Percentiles rank a stretch among this genome's conserved stretches.
Evolutionary conservation across 2,329 filamentous ascomycete species (phyloP).

Genomic region (Rhynchosporium agropyri): DNA sequence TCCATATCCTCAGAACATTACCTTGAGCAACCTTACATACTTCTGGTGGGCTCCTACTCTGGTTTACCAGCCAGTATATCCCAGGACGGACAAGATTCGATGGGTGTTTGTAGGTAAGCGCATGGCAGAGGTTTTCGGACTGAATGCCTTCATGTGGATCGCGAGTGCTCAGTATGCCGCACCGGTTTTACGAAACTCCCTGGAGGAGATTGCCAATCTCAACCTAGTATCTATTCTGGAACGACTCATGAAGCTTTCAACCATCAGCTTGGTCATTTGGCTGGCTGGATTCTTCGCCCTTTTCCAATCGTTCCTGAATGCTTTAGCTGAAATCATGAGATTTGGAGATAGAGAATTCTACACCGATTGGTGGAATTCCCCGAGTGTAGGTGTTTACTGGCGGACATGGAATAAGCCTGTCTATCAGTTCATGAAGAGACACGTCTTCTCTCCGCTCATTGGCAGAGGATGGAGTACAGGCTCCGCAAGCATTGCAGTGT

Average conservation of each 20-base stretch:
- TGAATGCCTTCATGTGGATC: slow-evolving; percentile 93
- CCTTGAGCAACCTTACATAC: slow-evolving; percentile 82
- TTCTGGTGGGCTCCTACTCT: slow-evolving; percentile 98
- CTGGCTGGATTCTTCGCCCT: slow-evolving; percentile 95
- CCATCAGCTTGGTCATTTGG: slow-evolving; percentile 95
- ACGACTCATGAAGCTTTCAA: slow-evolving; percentile 90
- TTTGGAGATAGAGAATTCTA: slow-evolving; percentile 97
- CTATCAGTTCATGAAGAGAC: slow-evolving; percentile 93
- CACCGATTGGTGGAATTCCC: slow-evolving; percentile 96
- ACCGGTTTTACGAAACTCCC: slow-evolving; percentile 84
- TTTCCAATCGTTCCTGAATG: slow-evolving; percentile 92
- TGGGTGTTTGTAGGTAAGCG: slow-evolving; percentile 90
- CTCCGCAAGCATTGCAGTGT: slow-evolving; percentile 78
- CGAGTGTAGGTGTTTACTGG: slow-evolving; percentile 87
- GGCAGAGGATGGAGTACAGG: slow-evolving; percentile 77
- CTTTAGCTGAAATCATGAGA: slow-evolving; percentile 82
- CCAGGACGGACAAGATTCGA: slow-evolving; percentile 76
- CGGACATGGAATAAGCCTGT: slow-evolving; percentile 97
- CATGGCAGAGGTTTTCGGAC: slow-evolving; percentile 71
- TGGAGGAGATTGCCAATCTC: slow-evolving; percentile 81
- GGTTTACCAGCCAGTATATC: slow-evolving; percentile 96
- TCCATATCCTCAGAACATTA: slow-evolving; percentile 90
- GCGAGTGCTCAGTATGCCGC: slow-evolving; percentile 92
- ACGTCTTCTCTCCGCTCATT: slow-evolving; percentile 87
- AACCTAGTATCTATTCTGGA: slow-evolving; percentile 83